These are phyloP conservation scores for Aquilaria malaccensis DNA, from an alignment of 345 rosid species.

Conservation along the genomic window DNA sequence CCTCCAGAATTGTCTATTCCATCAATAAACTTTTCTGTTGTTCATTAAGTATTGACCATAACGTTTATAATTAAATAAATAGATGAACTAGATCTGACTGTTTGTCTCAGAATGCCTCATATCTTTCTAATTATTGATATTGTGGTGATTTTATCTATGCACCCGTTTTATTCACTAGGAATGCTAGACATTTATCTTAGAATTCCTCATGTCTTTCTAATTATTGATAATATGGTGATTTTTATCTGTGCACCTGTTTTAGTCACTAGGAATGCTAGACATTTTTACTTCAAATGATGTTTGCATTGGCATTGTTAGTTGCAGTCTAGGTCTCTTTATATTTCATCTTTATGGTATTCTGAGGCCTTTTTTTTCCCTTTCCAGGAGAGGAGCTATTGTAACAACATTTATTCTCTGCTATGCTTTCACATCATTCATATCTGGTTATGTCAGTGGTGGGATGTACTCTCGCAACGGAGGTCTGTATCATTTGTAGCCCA, in stretches of 20 bases:
- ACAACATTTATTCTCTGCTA: constrained; percentile 95
- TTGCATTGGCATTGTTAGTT: neutral
- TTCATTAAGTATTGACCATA: neutral
- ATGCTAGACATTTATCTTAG: too few relatives aligned
- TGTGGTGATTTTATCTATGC: too few relatives aligned
- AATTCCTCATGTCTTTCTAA: too few relatives aligned
- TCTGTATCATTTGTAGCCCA: constrained; percentile 24
- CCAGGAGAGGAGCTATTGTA: constrained; percentile 99
- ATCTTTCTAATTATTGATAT: too few relatives aligned
- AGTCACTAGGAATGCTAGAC: neutral
- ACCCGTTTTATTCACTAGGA: too few relatives aligned
- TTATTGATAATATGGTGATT: too few relatives aligned
- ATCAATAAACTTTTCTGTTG: too few relatives aligned
- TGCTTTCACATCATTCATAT: constrained; percentile 91
- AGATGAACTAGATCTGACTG: too few relatives aligned
- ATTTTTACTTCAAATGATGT: neutral
- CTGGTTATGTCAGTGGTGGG: constrained; percentile 99
- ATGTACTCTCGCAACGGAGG: constrained; percentile 99
- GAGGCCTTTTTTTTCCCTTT: constrained; percentile 4
- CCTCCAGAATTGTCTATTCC: too few relatives aligned
- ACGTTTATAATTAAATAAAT: neutral
- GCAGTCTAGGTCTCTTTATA: neutral
- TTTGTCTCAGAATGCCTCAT: too few relatives aligned
- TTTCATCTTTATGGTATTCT: neutral
- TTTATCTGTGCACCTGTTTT: too few relatives aligned